These are phyloP conservation scores for Verticillium albo-atrum DNA, from an alignment of 2,329 filamentous ascomycete species.

Conservation along the genomic window DNA sequence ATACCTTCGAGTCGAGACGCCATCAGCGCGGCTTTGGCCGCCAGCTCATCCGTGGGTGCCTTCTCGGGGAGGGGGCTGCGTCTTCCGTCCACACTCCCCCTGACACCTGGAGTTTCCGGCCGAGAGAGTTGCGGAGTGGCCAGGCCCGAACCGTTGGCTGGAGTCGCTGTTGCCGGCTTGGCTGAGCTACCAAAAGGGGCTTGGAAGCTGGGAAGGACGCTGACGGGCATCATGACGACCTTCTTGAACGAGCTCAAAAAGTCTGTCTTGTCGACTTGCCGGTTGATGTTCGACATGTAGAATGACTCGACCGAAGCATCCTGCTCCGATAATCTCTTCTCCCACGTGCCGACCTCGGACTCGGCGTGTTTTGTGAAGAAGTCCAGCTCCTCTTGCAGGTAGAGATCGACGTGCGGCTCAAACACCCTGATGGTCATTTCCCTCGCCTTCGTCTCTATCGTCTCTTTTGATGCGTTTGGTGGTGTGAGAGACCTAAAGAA, in stretches of 20 bases:
- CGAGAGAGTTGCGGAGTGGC: constrained; percentile 36
- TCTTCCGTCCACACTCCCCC: constrained; percentile 31
- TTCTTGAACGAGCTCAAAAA: constrained; percentile 97
- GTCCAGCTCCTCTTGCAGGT: constrained; percentile 86
- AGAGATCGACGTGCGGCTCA: constrained; percentile 89
- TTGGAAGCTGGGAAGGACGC: constrained; percentile 68
- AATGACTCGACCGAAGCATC: constrained; percentile 88
- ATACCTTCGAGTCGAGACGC: constrained; percentile 92
- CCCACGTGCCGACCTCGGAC: constrained; percentile 76
- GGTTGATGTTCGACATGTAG: constrained; percentile 92
- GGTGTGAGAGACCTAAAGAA: constrained; percentile 69
- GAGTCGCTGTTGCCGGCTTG: constrained; percentile 14
- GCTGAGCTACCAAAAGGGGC: constrained; percentile 40
- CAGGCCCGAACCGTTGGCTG: constrained; percentile 22
- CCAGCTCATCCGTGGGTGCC: constrained; percentile 83
- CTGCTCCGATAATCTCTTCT: constrained; percentile 85
- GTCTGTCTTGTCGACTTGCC: constrained; percentile 93
- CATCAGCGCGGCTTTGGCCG: constrained; percentile 97
- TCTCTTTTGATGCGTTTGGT: constrained; percentile 56
- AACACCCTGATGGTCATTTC: constrained; percentile 70
- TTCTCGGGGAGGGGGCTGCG: constrained; percentile 48
- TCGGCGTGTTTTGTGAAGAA: constrained; percentile 76
- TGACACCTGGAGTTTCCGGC: constrained; percentile 43
- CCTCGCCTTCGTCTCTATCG: constrained; percentile 61
- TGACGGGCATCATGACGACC: constrained; percentile 98